Evolutionary conservation across 352 stramenopile species (phyloP).

Genomic region (Blastocystis sp.): DNA sequence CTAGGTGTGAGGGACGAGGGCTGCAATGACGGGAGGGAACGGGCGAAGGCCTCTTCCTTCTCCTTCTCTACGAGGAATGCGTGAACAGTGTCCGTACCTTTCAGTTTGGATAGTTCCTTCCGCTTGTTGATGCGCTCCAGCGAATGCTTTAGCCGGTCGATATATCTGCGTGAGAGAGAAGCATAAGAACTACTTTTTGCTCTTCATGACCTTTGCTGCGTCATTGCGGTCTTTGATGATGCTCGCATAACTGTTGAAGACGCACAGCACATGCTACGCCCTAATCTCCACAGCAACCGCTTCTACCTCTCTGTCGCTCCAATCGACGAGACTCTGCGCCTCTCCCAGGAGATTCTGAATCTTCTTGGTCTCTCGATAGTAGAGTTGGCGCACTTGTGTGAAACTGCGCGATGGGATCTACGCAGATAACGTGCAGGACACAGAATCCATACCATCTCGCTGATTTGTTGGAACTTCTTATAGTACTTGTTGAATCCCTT

Average conservation of each 20-base stretch:
- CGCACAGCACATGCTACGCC: slow-evolving; percentile 30
- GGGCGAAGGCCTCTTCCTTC: neutral
- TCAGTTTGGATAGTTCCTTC: neutral
- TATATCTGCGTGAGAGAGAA: slow-evolving; percentile 1
- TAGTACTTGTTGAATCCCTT: slow-evolving; percentile 57
- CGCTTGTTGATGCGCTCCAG: slow-evolving; percentile 60
- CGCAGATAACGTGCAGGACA: neutral
- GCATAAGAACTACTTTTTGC: slow-evolving; percentile 7
- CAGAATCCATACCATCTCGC: slow-evolving; percentile 27
- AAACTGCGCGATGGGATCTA: slow-evolving; percentile 43
- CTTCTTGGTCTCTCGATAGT: slow-evolving; percentile 56
- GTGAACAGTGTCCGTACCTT: neutral
- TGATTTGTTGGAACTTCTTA: slow-evolving; percentile 56
- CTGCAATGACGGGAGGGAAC: neutral
- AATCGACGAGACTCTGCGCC: slow-evolving; percentile 50
- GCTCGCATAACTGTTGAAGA: slow-evolving; percentile 63
- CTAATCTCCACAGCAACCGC: neutral
- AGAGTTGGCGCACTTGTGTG: slow-evolving; percentile 47
- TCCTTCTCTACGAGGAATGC: neutral
- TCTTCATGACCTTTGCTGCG: slow-evolving; percentile 52
- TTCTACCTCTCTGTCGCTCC: slow-evolving; percentile 59
- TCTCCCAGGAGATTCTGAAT: slow-evolving; percentile 53
- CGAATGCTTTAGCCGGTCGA: slow-evolving; percentile 27
- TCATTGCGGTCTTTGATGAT: slow-evolving; percentile 2
- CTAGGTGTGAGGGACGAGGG: neutral